Evolutionary conservation across 2,329 filamentous ascomycete species (phyloP), one percentile per base, ranked within the genome.

Genomic region (Ascomycota sp.): DNA sequence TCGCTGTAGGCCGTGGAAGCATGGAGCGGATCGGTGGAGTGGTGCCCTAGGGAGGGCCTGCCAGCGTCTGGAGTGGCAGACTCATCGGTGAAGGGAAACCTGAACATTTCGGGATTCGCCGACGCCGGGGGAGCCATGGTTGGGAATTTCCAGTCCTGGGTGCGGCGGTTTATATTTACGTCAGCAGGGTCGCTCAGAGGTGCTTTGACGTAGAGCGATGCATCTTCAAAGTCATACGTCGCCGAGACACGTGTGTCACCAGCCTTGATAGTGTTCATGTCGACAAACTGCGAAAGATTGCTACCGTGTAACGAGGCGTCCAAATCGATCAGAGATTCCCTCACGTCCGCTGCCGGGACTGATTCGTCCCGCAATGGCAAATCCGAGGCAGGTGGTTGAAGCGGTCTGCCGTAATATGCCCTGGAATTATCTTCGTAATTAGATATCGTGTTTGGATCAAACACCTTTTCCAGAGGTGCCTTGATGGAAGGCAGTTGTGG

Each of bases 341-440:
- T 56, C n/a, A 73, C 59, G 3, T 63, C 50, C 48, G 41, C 58
- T 44, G 48, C 58, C 12, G 62, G 43, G 47, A 55, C 30, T 9
- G 65, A 66, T 42, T 72, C 61, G 38, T 74, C 61, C 24, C 69
- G 58, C 2, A 75, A 49, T 0, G 70, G 69, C 7, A 76, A 55
- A 43, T 75, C 70, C 0, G 68, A 72, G 24, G 43, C 40, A 1
- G 51, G 50, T 1, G 55, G 51, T 2, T 56, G 55, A 24, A 60
- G 54, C 0, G 50, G 51, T 27, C 53, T 55, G 12, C 66, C 65
- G 42, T 76, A 76, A 43, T 74, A 72, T 29, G 57, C 57, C 25
- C 66, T 57, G 12, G 68, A 70, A 39, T 75, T 74, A 38, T 75
- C 70, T 21, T 71, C 62, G 39, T 76, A 76, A 38, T 62, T 71